Conservation (phyloP, 2,329 filamentous ascomycete genomes). For the Cladophialophora immunda region DNA sequence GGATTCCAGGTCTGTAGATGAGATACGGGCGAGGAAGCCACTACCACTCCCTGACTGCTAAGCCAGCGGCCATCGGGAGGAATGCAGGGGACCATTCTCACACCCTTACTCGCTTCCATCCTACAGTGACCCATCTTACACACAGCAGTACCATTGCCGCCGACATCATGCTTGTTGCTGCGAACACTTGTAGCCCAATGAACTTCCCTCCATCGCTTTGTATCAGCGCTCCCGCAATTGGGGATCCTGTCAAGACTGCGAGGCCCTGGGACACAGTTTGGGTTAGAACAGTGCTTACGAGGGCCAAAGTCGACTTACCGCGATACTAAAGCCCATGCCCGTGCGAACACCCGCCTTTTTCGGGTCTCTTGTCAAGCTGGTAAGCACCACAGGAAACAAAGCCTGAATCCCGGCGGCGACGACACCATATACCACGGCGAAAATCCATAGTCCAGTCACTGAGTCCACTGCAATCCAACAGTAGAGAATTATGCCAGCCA, state of each 20-base stretch:
- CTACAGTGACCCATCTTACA: slow-evolving; percentile 49
- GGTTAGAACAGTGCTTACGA: background rate
- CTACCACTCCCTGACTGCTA: too few species aligned
- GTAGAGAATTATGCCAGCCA: slow-evolving; percentile 55
- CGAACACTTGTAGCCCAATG: slow-evolving; percentile 63
- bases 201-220: slow-evolving; percentile 55
- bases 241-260: slow-evolving; percentile 63
- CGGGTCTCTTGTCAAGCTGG: slow-evolving; percentile 62
- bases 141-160: slow-evolving; percentile 53
- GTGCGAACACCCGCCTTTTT: slow-evolving; percentile 64
- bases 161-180: slow-evolving; percentile 54
- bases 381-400: slow-evolving; percentile 70
- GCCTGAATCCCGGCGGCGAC: slow-evolving; percentile 70
- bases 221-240: slow-evolving; percentile 63
- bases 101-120: slow-evolving; percentile 45
- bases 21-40: background rate
- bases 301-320: slow-evolving; percentile 39
- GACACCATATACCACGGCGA: slow-evolving; percentile 71
- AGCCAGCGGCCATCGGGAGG: background rate
- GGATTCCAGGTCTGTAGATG: background rate
- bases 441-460: slow-evolving; percentile 65
- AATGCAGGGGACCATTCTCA: slow-evolving; percentile 26
- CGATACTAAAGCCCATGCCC: slow-evolving; percentile 64
- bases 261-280: slow-evolving; percentile 47
- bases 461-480: slow-evolving; percentile 67